phyloP scores from a whole-genome alignment of 2,329 filamentous ascomycete species.

The Aspergillus unguis region DNA sequence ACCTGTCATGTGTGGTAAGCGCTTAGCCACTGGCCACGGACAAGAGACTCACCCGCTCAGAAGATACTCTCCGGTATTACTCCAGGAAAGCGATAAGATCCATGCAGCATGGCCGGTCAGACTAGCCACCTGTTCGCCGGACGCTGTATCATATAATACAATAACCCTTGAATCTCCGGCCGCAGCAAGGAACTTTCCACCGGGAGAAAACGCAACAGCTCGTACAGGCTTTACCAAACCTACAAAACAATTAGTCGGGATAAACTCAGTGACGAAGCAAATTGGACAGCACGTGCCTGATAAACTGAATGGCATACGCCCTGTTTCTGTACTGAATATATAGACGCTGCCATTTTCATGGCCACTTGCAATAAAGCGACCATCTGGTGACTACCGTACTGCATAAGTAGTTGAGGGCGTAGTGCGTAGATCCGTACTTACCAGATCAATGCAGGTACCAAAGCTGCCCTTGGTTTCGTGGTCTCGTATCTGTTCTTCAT shows the following conservation, averaged over 20 bases:
- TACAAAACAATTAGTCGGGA: constrained; percentile 34
- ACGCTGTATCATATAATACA: constrained; percentile 84
- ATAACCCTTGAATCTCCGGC: constrained; percentile 87
- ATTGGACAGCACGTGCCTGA: constrained; percentile 57
- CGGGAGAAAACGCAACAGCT: constrained; percentile 82
- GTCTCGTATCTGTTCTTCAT: constrained; percentile 64
- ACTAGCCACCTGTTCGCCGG: constrained; percentile 88
- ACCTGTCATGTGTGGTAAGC: constrained; percentile 39
- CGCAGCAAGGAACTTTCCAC: constrained; percentile 77
- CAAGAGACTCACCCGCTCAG: constrained; percentile 65
- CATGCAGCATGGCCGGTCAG: constrained; percentile 76
- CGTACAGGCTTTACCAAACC: constrained; percentile 85
- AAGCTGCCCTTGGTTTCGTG: constrained; percentile 94
- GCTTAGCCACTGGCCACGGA: not conserved
- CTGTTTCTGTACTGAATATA: constrained; percentile 90
- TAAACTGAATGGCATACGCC: constrained; percentile 79
- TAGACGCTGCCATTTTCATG: constrained; percentile 91
- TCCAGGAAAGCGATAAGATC: constrained; percentile 93
- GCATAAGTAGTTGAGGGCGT: constrained; percentile 13
- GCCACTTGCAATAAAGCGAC: constrained; percentile 81
- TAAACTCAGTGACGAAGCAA: not conserved
- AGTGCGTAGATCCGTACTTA: constrained; percentile 32
- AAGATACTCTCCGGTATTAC: constrained; percentile 84
- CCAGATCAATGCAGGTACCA: constrained; percentile 80
- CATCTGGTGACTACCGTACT: constrained; percentile 60